phyloP scores from a whole-genome alignment of 495 filamentous ascomycete genomes.

The Lophiotrema nucula region DNA sequence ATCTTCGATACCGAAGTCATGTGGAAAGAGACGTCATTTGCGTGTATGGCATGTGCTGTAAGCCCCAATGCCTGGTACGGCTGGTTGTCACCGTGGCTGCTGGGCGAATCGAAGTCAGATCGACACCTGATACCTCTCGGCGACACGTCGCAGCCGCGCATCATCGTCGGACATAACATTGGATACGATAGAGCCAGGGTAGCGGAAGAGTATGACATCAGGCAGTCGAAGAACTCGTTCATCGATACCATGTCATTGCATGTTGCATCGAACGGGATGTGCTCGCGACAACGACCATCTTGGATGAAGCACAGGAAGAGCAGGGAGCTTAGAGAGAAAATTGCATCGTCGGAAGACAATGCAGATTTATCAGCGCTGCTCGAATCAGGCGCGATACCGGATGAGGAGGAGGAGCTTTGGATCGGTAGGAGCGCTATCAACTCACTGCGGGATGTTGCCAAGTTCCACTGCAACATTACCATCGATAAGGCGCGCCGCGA shows the following conservation, averaged over 20 bases:
- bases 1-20: conserved; percentile 97
- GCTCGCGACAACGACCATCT: conserved; percentile 88
- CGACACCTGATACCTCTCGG: conserved; percentile 85
- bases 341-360: conserved; percentile 67
- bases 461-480: conserved; percentile 88
- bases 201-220: conserved; percentile 81
- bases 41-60: conserved; percentile 93
- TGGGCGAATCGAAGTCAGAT: conserved; percentile 74
- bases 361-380: conserved; percentile 70
- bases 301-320: conserved; percentile 97
- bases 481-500: conserved; percentile 90
- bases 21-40: conserved; percentile 87
- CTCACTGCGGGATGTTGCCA: conserved; percentile 90
- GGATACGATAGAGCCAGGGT: conserved; percentile 92
- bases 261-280: conserved; percentile 98
- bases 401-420: conserved; percentile 91
- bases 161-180: conserved; percentile 93
- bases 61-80: conserved; percentile 90
- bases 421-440: conserved; percentile 92
- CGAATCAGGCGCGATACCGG: conserved; percentile 57
- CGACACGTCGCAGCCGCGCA: conserved; percentile 62
- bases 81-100: conserved; percentile 94
- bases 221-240: conserved; percentile 80
- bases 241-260: conserved; percentile 98
- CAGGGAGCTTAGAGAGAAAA: conserved; percentile 77